Percentiles rank a stretch among this genome's conserved stretches.
Evolutionary conservation across 805 yeast species (phyloP).

Genomic region (Isabelozyma pseudorhagii): DNA sequence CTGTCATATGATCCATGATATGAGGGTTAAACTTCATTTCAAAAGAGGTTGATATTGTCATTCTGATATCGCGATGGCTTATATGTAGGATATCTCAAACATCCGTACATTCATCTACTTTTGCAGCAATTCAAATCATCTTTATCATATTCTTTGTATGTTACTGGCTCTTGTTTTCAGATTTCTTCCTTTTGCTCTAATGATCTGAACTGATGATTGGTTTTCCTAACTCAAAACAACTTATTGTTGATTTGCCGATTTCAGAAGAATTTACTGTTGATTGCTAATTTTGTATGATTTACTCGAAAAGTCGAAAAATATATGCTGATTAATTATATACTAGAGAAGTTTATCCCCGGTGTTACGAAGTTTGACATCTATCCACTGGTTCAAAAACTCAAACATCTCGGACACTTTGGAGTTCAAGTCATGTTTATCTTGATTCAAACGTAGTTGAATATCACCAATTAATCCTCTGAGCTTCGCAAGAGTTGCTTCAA

Average conservation of each 20-base stretch:
- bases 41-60: background rate
- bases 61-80: background rate
- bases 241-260: background rate
- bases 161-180: too few species aligned
- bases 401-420: slow-evolving; percentile 17
- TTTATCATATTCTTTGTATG: too few species aligned
- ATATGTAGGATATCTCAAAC: background rate
- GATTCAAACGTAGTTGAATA: slow-evolving; percentile 25
- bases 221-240: background rate
- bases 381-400: slow-evolving; percentile 25
- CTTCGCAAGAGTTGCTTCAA: slow-evolving; percentile 4
- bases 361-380: slow-evolving; percentile 1
- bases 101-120: background rate
- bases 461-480: slow-evolving; percentile 35
- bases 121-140: too few species aligned
- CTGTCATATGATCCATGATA: background rate
- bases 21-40: background rate
- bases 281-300: background rate
- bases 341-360: slow-evolving; percentile 8
- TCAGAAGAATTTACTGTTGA: background rate
- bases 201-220: too few species aligned
- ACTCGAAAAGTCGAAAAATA: background rate
- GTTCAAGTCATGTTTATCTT: slow-evolving; percentile 27
- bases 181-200: too few species aligned
- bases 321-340: background rate